These are phyloP conservation scores for Cladosporium sp. DNA, from an alignment of 2,329 filamentous ascomycete species.

Conservation along the genomic window DNA sequence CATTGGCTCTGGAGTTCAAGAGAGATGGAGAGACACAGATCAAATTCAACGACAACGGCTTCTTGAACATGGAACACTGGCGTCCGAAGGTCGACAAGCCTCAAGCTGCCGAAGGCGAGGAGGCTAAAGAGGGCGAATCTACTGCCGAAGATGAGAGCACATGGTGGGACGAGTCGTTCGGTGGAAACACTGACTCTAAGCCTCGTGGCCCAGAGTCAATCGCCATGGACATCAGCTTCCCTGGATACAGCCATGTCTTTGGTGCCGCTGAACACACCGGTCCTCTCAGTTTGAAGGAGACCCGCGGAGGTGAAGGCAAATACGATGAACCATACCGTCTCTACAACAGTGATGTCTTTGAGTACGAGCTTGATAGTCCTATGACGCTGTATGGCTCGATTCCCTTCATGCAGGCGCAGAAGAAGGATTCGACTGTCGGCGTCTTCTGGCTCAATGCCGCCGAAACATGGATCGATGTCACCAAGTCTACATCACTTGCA, in stretches of 20 bases:
- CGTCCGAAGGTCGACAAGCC: conserved; percentile 73
- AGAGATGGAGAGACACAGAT: conserved; percentile 77
- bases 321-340: conserved; percentile 87
- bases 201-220: conserved; percentile 92
- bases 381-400: conserved; percentile 99
- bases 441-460: conserved; percentile 97
- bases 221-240: conserved; percentile 85
- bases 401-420: conserved; percentile 96
- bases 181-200: conserved; percentile 91
- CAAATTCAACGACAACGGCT: conserved; percentile 82
- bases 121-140: conserved; percentile 49
- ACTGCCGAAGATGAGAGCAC: conserved; percentile 70
- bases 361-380: conserved; percentile 93
- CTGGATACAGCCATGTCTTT: conserved; percentile 86
- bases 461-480: conserved; percentile 95
- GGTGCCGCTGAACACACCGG: conserved; percentile 93
- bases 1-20: conserved; percentile 82
- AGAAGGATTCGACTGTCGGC: conserved; percentile 86
- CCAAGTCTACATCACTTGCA: conserved; percentile 67
- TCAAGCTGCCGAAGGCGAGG: conserved; percentile 52
- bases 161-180: conserved; percentile 97
- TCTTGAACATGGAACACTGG: conserved; percentile 96
- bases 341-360: conserved; percentile 96
- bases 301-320: conserved; percentile 79
- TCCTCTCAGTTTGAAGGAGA: conserved; percentile 82